Evolutionary conservation across 1,139 yeast genomes (phyloP).

Genomic region (Starmera stellimalicola): DNA sequence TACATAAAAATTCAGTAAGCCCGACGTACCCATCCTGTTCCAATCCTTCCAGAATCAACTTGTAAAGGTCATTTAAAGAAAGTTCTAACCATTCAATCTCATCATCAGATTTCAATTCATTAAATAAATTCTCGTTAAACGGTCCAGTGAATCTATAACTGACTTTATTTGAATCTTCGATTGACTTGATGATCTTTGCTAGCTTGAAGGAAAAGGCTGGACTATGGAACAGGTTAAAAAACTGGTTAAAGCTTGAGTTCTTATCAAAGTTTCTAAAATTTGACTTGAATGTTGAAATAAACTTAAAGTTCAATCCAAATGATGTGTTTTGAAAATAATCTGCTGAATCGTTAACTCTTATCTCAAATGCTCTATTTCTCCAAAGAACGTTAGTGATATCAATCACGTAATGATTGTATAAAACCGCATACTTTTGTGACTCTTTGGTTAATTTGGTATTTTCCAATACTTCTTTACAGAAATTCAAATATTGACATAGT

Average conservation of each 20-base stretch:
- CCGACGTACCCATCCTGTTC: slow-evolving; percentile 32
- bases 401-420: slow-evolving; percentile 46
- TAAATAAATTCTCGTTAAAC: slow-evolving; percentile 17
- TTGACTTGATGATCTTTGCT: slow-evolving; percentile 33
- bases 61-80: slow-evolving; percentile 30
- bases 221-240: slow-evolving; percentile 45
- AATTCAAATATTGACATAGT: slow-evolving; percentile 39
- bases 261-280: slow-evolving; percentile 29
- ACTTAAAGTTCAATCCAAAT: slow-evolving; percentile 22
- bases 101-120: slow-evolving; percentile 8
- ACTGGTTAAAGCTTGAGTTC: slow-evolving; percentile 22
- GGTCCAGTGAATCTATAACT: slow-evolving; percentile 38
- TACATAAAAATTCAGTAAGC: slow-evolving; percentile 34
- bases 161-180: slow-evolving; percentile 35
- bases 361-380: slow-evolving; percentile 40
- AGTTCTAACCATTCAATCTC: slow-evolving; percentile 24
- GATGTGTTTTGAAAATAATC: slow-evolving; percentile 27
- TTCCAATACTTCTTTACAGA: slow-evolving; percentile 27
- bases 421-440: slow-evolving; percentile 21
- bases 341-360: slow-evolving; percentile 4
- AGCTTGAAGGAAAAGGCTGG: slow-evolving; percentile 44
- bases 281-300: slow-evolving; percentile 29
- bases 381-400: slow-evolving; percentile 55
- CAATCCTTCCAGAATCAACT: slow-evolving; percentile 28
- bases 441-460: slow-evolving; percentile 12